phyloP scores from a whole-genome alignment of 805 yeast species.

The Pichia cabralensis region DNA sequence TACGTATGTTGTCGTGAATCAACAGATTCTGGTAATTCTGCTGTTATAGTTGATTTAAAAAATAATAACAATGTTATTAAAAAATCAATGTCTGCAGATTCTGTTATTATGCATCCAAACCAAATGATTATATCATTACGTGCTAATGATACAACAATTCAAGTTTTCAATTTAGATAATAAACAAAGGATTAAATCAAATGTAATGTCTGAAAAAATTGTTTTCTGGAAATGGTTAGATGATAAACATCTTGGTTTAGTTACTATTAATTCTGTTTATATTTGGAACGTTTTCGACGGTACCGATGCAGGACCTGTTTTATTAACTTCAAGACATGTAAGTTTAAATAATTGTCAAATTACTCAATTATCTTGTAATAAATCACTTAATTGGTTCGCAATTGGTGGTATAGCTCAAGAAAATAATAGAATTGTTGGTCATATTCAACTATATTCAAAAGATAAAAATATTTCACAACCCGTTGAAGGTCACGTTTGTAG shows the following conservation, averaged over 20 bases:
- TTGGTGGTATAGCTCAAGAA: slow-evolving; percentile 91
- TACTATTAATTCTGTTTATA: slow-evolving; percentile 63
- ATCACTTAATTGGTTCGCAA: slow-evolving; percentile 83
- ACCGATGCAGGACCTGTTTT: slow-evolving; percentile 73
- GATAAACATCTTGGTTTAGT: slow-evolving; percentile 70
- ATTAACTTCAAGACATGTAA: slow-evolving; percentile 75
- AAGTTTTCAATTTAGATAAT: slow-evolving; percentile 79
- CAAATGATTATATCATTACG: slow-evolving; percentile 84
- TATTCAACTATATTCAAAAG: slow-evolving; percentile 82
- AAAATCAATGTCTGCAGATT: slow-evolving; percentile 94
- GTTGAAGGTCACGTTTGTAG: slow-evolving; percentile 96
- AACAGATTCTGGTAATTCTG: slow-evolving; percentile 63
- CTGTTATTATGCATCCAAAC: slow-evolving; percentile 93
- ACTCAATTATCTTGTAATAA: slow-evolving; percentile 82
- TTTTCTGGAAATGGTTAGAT: slow-evolving; percentile 92
- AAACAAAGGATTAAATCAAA: slow-evolving; percentile 86
- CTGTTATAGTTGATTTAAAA: slow-evolving; percentile 81
- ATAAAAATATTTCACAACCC: slow-evolving; percentile 88
- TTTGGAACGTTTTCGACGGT: slow-evolving; percentile 79
- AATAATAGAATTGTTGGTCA: slow-evolving; percentile 93
- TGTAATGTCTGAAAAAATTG: slow-evolving; percentile 78
- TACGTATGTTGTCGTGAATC: slow-evolving; percentile 77
- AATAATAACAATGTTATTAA: slow-evolving; percentile 73
- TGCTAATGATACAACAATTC: slow-evolving; percentile 94
- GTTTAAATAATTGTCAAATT: slow-evolving; percentile 72